Evolutionary conservation across 2,329 filamentous ascomycete genomes (phyloP).

Genomic region (Mariannaea elegans): DNA sequence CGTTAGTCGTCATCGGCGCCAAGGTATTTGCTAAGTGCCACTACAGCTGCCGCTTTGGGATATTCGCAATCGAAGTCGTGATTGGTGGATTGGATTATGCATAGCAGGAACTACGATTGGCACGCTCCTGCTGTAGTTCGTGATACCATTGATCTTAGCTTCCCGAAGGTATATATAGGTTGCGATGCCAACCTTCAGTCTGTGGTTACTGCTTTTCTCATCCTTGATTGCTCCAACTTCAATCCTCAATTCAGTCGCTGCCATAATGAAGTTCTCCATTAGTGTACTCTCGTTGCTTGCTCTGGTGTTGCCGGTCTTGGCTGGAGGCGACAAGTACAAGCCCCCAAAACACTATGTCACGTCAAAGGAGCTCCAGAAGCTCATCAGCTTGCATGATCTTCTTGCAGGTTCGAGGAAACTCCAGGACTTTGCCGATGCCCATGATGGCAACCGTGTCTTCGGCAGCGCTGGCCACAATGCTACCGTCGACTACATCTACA

Average conservation of each 20-base stretch:
- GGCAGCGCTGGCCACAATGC: conserved; percentile 56
- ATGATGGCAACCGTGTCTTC: conserved; percentile 54
- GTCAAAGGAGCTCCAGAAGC: conserved; percentile 49
- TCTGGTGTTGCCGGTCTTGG: conserved; percentile 37
- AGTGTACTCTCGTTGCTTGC: conserved; percentile 34
- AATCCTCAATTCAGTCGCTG: neutral
- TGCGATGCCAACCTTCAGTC: conserved; percentile 2
- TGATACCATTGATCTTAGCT: neutral
- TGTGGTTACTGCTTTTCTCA: neutral
- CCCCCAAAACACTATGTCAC: conserved; percentile 44
- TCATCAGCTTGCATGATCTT: conserved; percentile 52
- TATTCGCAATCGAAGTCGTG: neutral
- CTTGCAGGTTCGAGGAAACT: conserved; percentile 55
- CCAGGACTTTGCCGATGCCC: conserved; percentile 53
- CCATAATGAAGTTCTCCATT: conserved; percentile 37
- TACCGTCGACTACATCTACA: conserved; percentile 55
- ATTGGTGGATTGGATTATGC: conserved; percentile 28
- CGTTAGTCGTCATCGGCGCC: conserved; percentile 13
- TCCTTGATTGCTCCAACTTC: conserved; percentile 1
- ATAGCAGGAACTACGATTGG: conserved; percentile 8
- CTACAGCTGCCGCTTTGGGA: conserved; percentile 38
- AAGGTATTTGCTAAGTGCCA: conserved; percentile 28
- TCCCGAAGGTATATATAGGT: conserved; percentile 7
- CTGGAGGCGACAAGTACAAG: conserved; percentile 28
- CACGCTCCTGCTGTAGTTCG: conserved; percentile 3